Evolutionary conservation across 805 yeast genomes (phyloP).

Genomic region (Metschnikowia drakensbergensis): DNA sequence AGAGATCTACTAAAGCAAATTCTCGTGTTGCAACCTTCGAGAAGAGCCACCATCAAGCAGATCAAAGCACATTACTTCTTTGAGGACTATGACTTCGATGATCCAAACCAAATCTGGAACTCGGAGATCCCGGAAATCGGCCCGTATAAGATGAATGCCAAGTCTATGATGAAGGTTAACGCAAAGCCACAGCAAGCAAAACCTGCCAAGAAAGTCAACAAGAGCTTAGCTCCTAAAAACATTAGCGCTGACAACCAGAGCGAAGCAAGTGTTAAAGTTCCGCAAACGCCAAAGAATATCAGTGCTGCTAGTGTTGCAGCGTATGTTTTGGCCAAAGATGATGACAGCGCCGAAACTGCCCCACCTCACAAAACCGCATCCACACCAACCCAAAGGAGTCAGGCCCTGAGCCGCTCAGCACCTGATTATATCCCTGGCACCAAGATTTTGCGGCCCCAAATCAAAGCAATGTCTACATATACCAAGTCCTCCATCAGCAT

Average conservation of each 20-base stretch:
- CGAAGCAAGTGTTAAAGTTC: not conserved
- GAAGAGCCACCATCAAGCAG: conserved; percentile 53
- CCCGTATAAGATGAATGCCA: conserved; percentile 71
- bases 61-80: conserved; percentile 75
- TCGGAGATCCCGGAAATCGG: conserved; percentile 60
- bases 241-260: not conserved
- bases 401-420: conserved; percentile 6
- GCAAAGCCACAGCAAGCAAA: conserved; percentile 15
- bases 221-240: conserved; percentile 5
- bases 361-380: conserved; percentile 12
- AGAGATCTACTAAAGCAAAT: conserved; percentile 65
- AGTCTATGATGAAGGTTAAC: conserved; percentile 75
- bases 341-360: not conserved
- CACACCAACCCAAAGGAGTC: conserved; percentile 21
- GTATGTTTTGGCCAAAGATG: conserved; percentile 31
- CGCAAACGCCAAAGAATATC: conserved; percentile 11
- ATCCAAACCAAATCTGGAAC: conserved; percentile 67
- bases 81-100: conserved; percentile 59
- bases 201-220: conserved; percentile 2
- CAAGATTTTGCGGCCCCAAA: conserved; percentile 50
- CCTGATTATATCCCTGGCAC: conserved; percentile 59
- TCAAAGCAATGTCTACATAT: conserved; percentile 33
- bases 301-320: conserved; percentile 42
- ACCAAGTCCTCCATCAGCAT: conserved; percentile 15
- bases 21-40: conserved; percentile 66